These are phyloP conservation scores for Skeletonema costatum DNA, from an alignment of 108 stramenopile genomes.

Conservation along the genomic window DNA sequence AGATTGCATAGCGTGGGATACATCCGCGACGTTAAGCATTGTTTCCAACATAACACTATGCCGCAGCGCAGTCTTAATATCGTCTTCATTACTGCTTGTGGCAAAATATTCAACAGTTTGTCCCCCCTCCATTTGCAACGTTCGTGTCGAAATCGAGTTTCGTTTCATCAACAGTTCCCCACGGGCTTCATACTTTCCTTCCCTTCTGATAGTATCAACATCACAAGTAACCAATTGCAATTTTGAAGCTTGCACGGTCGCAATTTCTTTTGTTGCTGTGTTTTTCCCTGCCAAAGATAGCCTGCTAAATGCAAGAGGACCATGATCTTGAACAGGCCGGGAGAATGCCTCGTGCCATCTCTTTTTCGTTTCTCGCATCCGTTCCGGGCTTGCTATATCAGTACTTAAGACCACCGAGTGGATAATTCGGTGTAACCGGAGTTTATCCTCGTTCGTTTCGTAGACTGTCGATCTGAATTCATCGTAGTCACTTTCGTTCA, in stretches of 20 bases:
- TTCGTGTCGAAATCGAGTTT: slow-evolving; percentile 20
- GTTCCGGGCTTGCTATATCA: slow-evolving; percentile 48
- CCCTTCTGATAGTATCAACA: background rate
- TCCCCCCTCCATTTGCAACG: slow-evolving; percentile 27
- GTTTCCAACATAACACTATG: slow-evolving; percentile 39
- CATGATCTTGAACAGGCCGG: background rate
- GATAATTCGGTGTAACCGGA: slow-evolving; percentile 40
- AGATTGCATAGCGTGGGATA: slow-evolving; percentile 50
- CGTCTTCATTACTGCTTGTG: slow-evolving; percentile 15
- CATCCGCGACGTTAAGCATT: slow-evolving; percentile 49
- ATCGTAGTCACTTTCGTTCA: slow-evolving; percentile 32
- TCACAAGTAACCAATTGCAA: slow-evolving; percentile 20
- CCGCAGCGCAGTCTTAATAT: slow-evolving; percentile 16
- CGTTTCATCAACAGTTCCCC: slow-evolving; percentile 1
- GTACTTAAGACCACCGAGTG: slow-evolving; percentile 38
- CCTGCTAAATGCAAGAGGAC: slow-evolving; percentile 3
- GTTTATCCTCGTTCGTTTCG: slow-evolving; percentile 38
- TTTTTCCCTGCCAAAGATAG: slow-evolving; percentile 20
- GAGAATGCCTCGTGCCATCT: slow-evolving; percentile 46
- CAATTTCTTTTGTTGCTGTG: slow-evolving; percentile 20
- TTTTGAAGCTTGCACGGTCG: slow-evolving; percentile 42
- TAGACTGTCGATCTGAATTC: slow-evolving; percentile 26
- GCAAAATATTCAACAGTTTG: slow-evolving; percentile 42
- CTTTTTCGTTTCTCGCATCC: slow-evolving; percentile 37
- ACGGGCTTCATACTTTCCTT: background rate